These are phyloP conservation scores for Vigna nakashimae DNA, from an alignment of 306 rosid genomes.

Conservation along the genomic window DNA sequence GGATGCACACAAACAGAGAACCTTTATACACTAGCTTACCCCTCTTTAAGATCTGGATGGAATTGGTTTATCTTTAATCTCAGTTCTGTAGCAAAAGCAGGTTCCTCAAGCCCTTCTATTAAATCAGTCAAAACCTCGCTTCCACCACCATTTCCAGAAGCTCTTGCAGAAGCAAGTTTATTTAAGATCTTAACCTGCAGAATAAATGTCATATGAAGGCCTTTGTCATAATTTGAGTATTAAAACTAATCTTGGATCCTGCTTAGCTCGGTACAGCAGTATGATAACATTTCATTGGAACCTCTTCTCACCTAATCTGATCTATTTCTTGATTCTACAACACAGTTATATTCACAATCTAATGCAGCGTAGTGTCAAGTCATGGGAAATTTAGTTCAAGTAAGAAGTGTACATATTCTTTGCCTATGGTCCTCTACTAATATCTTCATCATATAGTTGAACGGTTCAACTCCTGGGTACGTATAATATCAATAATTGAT, in stretches of 20 bases:
- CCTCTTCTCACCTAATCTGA: background rate
- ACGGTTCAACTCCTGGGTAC: constrained; percentile 3
- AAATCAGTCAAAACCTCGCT: constrained; percentile 87
- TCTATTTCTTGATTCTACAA: constrained; percentile 27
- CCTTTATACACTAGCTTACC: constrained; percentile 56
- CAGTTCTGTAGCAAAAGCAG: constrained; percentile 74
- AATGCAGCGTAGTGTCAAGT: constrained; percentile 16
- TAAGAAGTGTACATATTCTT: constrained; percentile 23
- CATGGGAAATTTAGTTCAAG: constrained; percentile 5
- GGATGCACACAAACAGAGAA: constrained; percentile 34
- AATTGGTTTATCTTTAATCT: constrained; percentile 87
- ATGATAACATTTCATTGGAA: background rate
- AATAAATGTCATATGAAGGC: constrained; percentile 7
- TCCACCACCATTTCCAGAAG: constrained; percentile 74
- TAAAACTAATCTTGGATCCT: constrained; percentile 16
- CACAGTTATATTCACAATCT: background rate
- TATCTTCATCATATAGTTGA: constrained; percentile 8
- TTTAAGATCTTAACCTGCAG: constrained; percentile 92
- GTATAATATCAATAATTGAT: constrained; percentile 35
- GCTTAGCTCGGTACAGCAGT: constrained; percentile 17
- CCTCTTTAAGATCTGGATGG: constrained; percentile 87
- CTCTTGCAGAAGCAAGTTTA: constrained; percentile 90
- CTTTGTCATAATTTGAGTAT: background rate
- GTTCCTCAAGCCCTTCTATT: constrained; percentile 81
- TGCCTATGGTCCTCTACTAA: constrained; percentile 7